Base-by-base conservation (phyloP, 208 protist genomes). In the Crithidia bombi region DNA sequence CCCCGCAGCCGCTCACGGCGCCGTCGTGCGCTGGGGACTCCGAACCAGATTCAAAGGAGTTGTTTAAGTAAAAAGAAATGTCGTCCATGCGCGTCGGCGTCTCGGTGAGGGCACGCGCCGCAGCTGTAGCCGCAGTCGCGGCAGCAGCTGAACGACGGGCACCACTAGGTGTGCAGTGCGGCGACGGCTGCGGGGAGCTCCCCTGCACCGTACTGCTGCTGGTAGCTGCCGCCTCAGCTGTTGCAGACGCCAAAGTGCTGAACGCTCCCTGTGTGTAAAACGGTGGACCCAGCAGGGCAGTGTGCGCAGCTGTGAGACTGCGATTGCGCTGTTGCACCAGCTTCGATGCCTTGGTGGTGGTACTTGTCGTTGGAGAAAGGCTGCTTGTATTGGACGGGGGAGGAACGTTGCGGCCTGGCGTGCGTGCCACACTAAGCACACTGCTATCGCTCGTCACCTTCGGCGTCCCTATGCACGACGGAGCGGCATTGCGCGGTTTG, bases 31-130 rank as follows among this genome's bases (percentile, higher is more conserved):
- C 58, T 32, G 65, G 64, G 1, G 65, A 44, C 73, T 71, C 73
- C 2, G 58, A 73, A 33, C 66, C 59, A 9, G 66, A 71, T 58
- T 78, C 73, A 32, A 73, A 71, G 2, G 73, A 65, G 47, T 76
- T 76, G 52, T 74, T 74, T 19, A 76, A 50, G 44, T 59, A 76
- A 17, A 76, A 56, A 0, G 71, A 64, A 17, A 76, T 65, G n/a
- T 76, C 71, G 0, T 76, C 71, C 0, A 61, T 41, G 11, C 63
- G 61, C 17, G 57, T 70, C 10, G 71, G 61, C n/a, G 71, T 76
- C 36, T 76, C 71, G 4, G 39, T 43, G 6, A 38, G 26, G 3
- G 44, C 46, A 17, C 62, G 71, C 5, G 63, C 44, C 15, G 44
- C 69, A 1, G 26, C 17, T 12, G 54, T 49, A 25, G 68, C 69